These are phyloP conservation scores for Gliomastix tumulicola DNA, from an alignment of 2,329 filamentous ascomycete species.

Conservation along the genomic window DNA sequence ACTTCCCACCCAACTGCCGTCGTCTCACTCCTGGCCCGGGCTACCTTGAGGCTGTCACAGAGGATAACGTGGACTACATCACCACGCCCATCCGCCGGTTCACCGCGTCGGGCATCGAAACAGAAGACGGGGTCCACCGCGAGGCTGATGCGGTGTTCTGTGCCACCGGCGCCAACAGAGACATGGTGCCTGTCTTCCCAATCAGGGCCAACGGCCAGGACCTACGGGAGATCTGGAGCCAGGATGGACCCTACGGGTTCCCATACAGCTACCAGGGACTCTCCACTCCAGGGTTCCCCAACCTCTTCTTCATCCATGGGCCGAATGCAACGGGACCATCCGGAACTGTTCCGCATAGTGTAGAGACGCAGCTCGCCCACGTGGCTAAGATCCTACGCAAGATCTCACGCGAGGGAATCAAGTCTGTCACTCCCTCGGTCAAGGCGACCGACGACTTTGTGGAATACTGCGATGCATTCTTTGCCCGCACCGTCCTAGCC, in stretches of 20 bases:
- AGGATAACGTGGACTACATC: conserved; percentile 57
- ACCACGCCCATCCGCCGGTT: conserved; percentile 21
- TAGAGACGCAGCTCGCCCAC: conserved; percentile 61
- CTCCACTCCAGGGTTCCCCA: conserved; percentile 59
- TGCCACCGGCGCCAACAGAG: conserved; percentile 15
- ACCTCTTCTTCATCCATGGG: conserved; percentile 58
- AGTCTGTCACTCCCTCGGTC: conserved; percentile 47
- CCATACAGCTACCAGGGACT: conserved; percentile 63
- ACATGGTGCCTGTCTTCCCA: conserved; percentile 25
- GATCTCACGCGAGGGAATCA: conserved; percentile 57
- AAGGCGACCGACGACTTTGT: conserved; percentile 58
- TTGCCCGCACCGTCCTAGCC: conserved; percentile 44
- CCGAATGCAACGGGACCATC: conserved; percentile 52
- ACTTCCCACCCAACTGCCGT: conserved; percentile 58
- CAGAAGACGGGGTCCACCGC: conserved; percentile 29
- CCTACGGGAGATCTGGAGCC: conserved; percentile 19
- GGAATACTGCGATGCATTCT: conserved; percentile 51
- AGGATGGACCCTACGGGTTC: conserved; percentile 48
- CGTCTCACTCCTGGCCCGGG: conserved; percentile 60
- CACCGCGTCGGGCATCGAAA: conserved; percentile 49
- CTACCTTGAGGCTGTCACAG: conserved; percentile 57
- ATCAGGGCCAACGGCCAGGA: conserved; percentile 27
- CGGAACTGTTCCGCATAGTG: conserved; percentile 59
- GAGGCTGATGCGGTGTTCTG: conserved; percentile 14
- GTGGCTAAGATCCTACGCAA: conserved; percentile 63